Evolutionary conservation across 371 early-diverging fungal genomes (phyloP).

Genomic region (Capillidium rhysosporum): DNA sequence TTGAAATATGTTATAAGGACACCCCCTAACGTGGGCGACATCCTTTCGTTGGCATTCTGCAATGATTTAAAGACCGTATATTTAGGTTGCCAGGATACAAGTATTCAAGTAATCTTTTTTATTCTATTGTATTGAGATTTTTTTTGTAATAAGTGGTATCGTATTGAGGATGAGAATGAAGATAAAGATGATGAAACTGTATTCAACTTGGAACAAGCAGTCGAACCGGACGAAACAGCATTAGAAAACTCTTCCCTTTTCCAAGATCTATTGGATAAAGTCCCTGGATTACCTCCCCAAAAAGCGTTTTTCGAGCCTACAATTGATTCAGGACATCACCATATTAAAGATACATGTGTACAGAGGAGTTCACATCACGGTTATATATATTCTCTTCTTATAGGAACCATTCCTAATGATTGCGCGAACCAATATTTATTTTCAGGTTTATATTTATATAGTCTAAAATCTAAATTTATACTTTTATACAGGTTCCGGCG

Average conservation of each 20-base stretch:
- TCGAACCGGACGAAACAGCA: background rate
- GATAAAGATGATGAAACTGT: background rate
- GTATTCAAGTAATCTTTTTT: slow-evolving; percentile 40
- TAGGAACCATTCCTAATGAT: slow-evolving; percentile 27
- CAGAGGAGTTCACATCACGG: slow-evolving; percentile 47
- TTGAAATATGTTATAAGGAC: slow-evolving; percentile 44
- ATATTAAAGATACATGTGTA: slow-evolving; percentile 29
- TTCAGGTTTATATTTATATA: slow-evolving; percentile 18
- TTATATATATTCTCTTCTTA: slow-evolving; percentile 43
- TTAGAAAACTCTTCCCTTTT: too few species aligned
- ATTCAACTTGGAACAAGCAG: background rate
- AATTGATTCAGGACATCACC: background rate
- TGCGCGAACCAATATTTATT: slow-evolving; percentile 27
- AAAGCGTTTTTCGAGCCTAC: background rate
- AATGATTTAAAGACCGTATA: slow-evolving; percentile 26
- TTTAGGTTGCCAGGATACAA: slow-evolving; percentile 65
- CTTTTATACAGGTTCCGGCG: slow-evolving; percentile 34
- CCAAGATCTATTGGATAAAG: too few species aligned
- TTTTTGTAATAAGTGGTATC: slow-evolving; percentile 1
- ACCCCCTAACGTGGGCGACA: slow-evolving; percentile 52
- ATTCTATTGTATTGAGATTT: background rate
- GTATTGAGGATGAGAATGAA: background rate
- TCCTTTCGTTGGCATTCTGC: slow-evolving; percentile 45
- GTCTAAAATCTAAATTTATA: background rate
- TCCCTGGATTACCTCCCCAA: background rate